Evolutionary conservation across 1,284 basidiomycete genomes (phyloP).

Genomic region (Tilletia caries): DNA sequence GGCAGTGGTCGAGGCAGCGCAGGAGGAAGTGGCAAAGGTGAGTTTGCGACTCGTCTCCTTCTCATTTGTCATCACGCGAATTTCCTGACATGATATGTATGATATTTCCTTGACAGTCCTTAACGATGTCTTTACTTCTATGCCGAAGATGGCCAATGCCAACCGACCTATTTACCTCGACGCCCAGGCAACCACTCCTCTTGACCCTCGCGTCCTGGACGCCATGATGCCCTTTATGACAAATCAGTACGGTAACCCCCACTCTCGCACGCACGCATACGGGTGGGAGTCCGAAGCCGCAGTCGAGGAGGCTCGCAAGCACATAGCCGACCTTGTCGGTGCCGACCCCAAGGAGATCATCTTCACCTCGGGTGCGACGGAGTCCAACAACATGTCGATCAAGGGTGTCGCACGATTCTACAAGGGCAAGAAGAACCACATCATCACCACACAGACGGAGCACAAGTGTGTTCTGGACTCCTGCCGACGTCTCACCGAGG

Average conservation of each 20-base stretch:
- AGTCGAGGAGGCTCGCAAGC: constrained; percentile 84
- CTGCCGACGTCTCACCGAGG: constrained; percentile 87
- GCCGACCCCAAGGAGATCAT: constrained; percentile 94
- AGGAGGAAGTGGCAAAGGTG: constrained; percentile 28
- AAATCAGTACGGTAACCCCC: constrained; percentile 96
- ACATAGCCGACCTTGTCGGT: constrained; percentile 86
- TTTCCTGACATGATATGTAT: background rate
- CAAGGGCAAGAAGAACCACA: constrained; percentile 57
- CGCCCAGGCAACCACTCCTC: constrained; percentile 75
- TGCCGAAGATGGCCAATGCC: constrained; percentile 21
- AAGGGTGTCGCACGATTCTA: constrained; percentile 91
- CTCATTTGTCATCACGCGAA: background rate
- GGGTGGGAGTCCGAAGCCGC: constrained; percentile 98
- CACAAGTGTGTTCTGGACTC: constrained; percentile 99
- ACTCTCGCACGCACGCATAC: constrained; percentile 95
- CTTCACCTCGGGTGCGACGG: constrained; percentile 96
- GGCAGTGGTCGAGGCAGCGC: constrained; percentile 36
- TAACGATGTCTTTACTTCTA: background rate
- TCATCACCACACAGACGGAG: constrained; percentile 65
- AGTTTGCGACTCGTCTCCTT: background rate
- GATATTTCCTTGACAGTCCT: background rate
- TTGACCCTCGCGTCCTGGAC: constrained; percentile 94
- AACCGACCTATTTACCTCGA: constrained; percentile 52
- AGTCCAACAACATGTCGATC: constrained; percentile 96
- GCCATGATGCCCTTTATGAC: constrained; percentile 94